Conservation (phyloP, 352 stramenopile species). For the Pythium folliculosum region DNA sequence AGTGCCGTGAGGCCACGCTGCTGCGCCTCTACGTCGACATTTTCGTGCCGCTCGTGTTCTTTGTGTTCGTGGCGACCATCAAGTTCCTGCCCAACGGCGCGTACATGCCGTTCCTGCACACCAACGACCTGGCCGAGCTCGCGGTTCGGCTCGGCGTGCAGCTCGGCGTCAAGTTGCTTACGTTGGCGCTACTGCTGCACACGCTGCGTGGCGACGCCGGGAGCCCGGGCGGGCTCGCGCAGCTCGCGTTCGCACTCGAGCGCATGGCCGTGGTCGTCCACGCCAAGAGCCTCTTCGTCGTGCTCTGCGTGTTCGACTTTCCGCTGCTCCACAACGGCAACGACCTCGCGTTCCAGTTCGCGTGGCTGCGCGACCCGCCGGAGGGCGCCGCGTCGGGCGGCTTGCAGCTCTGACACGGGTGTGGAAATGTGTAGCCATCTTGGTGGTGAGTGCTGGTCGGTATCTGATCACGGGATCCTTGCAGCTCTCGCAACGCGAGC, state of each 20-base stretch:
- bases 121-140: not conserved
- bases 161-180: not conserved
- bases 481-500: too few species aligned
- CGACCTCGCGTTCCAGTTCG: conserved; percentile 18
- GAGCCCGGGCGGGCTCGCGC: conserved; percentile 1
- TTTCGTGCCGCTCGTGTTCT: conserved; percentile 14
- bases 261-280: not conserved
- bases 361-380: not conserved
- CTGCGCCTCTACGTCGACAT: conserved; percentile 20
- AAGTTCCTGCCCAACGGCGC: not conserved
- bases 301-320: conserved; percentile 7
- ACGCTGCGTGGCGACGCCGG: not conserved
- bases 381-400: not conserved
- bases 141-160: not conserved
- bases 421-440: not conserved
- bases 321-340: conserved; percentile 20
- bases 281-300: not conserved
- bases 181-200: not conserved
- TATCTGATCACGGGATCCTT: too few species aligned
- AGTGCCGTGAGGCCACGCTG: conserved; percentile 10
- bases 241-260: conserved; percentile 7
- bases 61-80: not conserved
- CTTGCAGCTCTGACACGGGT: not conserved
- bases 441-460: too few species aligned
- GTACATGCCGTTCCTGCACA: conserved; percentile 2